phyloP scores from a whole-genome alignment of 805 yeast species.

The Candida hispaniensis region DNA sequence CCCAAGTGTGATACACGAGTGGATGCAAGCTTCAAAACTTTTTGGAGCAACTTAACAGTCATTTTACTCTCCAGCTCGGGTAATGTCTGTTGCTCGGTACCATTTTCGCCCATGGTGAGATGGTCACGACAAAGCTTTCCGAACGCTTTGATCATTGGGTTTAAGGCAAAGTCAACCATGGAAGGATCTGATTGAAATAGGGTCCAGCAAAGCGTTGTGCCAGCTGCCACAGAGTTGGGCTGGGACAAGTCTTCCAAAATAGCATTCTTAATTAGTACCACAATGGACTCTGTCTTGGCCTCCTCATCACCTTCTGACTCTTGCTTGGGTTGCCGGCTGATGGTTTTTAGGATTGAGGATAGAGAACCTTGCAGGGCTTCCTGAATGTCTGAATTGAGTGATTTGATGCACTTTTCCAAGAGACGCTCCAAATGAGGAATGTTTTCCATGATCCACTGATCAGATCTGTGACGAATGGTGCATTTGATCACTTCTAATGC shows the following conservation, averaged over 20 bases:
- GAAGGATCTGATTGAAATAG: conserved; percentile 64
- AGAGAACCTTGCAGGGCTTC: conserved; percentile 71
- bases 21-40: conserved; percentile 65
- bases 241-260: conserved; percentile 67
- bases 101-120: conserved; percentile 30
- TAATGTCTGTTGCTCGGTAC: conserved; percentile 21
- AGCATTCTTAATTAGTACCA: conserved; percentile 49
- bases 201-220: conserved; percentile 61
- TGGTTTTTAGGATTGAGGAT: conserved; percentile 55
- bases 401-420: conserved; percentile 68
- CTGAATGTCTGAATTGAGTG: conserved; percentile 72
- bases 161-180: conserved; percentile 63
- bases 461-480: conserved; percentile 64
- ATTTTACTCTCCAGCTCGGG: conserved; percentile 66
- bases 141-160: conserved; percentile 72
- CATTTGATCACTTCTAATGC: conserved; percentile 83
- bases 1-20: conserved; percentile 78
- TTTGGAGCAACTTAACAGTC: conserved; percentile 65
- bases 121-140: conserved; percentile 86
- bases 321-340: conserved; percentile 37
- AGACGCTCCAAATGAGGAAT: conserved; percentile 58
- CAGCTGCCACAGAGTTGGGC: conserved; percentile 68
- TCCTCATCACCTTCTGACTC: conserved; percentile 51
- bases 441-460: conserved; percentile 71
- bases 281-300: conserved; percentile 41